phyloP scores from a whole-genome alignment of 1,284 basidiomycete species.

The Melampsora occidentalis region DNA sequence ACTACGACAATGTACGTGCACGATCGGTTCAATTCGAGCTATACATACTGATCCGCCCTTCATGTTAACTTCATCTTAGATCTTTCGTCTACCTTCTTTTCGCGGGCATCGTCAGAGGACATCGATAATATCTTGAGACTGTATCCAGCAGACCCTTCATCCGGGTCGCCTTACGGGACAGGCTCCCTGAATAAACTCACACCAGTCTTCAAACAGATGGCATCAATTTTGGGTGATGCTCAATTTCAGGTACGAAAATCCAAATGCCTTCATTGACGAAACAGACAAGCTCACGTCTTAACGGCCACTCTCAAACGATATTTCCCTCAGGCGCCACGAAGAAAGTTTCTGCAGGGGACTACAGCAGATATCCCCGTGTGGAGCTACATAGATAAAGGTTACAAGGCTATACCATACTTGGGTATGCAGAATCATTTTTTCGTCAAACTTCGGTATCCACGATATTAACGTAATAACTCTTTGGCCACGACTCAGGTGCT shows the following conservation, averaged over 20 bases:
- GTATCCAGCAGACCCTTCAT: slow-evolving; percentile 12
- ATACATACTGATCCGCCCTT: not conserved
- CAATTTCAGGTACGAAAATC: slow-evolving; percentile 8
- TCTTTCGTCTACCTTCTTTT: not conserved
- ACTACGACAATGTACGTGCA: not conserved
- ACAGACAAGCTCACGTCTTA: not conserved
- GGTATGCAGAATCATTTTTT: not conserved
- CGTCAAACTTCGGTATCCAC: not conserved
- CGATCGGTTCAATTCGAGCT: not conserved
- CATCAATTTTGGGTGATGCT: not conserved
- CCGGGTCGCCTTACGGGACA: slow-evolving; percentile 14
- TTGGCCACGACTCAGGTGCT: not conserved
- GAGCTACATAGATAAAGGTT: slow-evolving; percentile 12
- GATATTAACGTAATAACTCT: too few species aligned
- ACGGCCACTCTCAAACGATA: not conserved
- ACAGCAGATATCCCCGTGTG: not conserved
- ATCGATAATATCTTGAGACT: not conserved
- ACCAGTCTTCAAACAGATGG: slow-evolving; percentile 6
- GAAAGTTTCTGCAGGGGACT: not conserved
- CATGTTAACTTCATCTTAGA: not conserved
- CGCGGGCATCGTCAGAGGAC: not conserved
- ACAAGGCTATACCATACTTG: not conserved
- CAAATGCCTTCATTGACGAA: not conserved
- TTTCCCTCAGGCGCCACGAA: not conserved
- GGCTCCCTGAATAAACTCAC: not conserved